Evolutionary conservation across 2,329 filamentous ascomycete species (phyloP), one percentile per base, ranked within the genome.

Genomic region (Escovopsis sp.): DNA sequence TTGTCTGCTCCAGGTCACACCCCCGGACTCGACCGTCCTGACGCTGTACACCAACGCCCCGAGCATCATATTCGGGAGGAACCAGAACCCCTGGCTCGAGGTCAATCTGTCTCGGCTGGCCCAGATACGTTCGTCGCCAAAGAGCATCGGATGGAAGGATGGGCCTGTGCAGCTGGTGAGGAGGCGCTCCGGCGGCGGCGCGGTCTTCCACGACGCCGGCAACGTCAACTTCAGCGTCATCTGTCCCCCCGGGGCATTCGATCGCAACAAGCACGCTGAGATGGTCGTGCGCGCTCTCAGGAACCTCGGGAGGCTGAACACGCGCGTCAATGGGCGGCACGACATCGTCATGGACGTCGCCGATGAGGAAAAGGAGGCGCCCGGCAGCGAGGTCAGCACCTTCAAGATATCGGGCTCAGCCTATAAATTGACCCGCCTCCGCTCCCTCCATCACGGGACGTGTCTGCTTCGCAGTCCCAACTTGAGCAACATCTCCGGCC

Each of bases 71-170:
- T 81, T 98, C 50, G 91, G 91, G 35, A 79, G 91, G 45, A 98
- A 98, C 59, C 91, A 98, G 65, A 98, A 98, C 59, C 91, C 91
- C 41, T 98, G 89, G 91, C 71, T 85, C 8, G 91, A 98, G 65
- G 79, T 85, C 47, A 84, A 94, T 57, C 70, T 95, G 8, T 64
- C 64, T 33, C 67, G 76, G 1, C 65, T 94, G 2, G 53, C 52
- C 3, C 49, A 47, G 40, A 50, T 51, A 39, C 43, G 47, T 7
- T 37, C 46, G n/a, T 39, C 40, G 8, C 50, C 50, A 8, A 45
- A 51, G 13, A 50, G 45, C 35, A 37, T 51, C 46, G 47, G 47
- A 0, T 55, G 51, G 57, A 53, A 45, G 13, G 57, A 45, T 31
- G 51, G 39, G 0, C 44, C 54, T 3, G 61, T 76, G 32, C 52